A percentile compares a stretch with the other conserved stretches of the same genome.
Conservation (phyloP, 148 eudicot genomes). For the Persicaria maculosa region DNA sequence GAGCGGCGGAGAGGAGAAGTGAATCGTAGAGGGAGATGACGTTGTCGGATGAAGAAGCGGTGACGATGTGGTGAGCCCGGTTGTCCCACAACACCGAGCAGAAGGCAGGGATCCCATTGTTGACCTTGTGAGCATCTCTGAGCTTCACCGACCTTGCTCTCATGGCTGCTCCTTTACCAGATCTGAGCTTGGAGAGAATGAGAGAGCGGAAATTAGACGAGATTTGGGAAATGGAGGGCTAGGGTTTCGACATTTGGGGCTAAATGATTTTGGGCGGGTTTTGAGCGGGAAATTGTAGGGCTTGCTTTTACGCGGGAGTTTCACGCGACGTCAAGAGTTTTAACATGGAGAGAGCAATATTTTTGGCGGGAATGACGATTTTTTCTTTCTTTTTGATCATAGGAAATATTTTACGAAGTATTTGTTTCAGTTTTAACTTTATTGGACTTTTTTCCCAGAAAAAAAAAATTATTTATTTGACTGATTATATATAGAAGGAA, state of each 20-base stretch:
- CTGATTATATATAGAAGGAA: too few species aligned
- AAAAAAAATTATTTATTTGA: too few species aligned
- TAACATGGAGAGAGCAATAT: background rate
- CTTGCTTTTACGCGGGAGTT: constrained; percentile 4
- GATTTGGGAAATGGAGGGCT: background rate
- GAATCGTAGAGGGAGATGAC: constrained; percentile 63
- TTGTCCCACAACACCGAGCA: constrained; percentile 74
- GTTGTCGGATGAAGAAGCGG: constrained; percentile 61
- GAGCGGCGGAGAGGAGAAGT: constrained; percentile 30
- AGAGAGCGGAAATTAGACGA: background rate
- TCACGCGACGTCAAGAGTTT: background rate
- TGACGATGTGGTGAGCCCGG: constrained; percentile 56
- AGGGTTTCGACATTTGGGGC: background rate
- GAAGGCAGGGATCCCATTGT: constrained; percentile 30
- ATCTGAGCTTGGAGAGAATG: background rate
- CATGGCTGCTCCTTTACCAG: constrained; percentile 23
- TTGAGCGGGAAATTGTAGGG: constrained; percentile 1
- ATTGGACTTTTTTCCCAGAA: too few species aligned
- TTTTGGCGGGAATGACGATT: constrained; percentile 6
- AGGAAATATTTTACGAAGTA: too few species aligned
- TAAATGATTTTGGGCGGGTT: constrained; percentile 5
- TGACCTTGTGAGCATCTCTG: constrained; percentile 50
- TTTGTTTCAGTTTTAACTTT: too few species aligned
- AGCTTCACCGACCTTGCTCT: constrained; percentile 54
- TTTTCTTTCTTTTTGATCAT: too few species aligned